These are phyloP conservation scores for Helotiales sp. DNA, from an alignment of 2,329 filamentous ascomycete genomes.

Conservation along the genomic window DNA sequence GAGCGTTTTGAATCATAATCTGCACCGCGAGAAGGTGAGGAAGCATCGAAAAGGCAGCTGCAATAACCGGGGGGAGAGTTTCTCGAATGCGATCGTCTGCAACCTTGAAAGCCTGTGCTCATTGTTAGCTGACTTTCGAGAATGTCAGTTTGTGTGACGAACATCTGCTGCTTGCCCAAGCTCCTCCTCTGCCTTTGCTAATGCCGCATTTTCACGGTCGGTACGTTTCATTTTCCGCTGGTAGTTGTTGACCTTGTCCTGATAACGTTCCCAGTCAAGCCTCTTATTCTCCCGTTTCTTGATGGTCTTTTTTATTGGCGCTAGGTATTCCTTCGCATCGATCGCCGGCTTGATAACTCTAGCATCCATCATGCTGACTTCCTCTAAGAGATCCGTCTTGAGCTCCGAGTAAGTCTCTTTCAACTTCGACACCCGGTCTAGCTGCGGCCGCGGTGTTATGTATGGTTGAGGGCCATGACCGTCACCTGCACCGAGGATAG, in stretches of 20 bases:
- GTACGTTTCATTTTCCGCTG: conserved; percentile 69
- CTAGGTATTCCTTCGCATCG: conserved; percentile 66
- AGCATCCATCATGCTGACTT: conserved; percentile 69
- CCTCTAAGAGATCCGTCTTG: conserved; percentile 68
- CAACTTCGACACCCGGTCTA: conserved; percentile 65
- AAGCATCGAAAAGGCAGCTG: conserved; percentile 71
- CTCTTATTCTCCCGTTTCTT: conserved; percentile 84
- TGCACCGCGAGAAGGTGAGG: conserved; percentile 70
- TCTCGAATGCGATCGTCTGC: conserved; percentile 74
- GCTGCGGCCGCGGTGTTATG: conserved; percentile 60
- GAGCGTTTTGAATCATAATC: conserved; percentile 73
- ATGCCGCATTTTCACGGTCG: conserved; percentile 69
- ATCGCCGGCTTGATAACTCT: conserved; percentile 70
- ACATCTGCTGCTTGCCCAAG: conserved; percentile 65
- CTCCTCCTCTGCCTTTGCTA: conserved; percentile 72
- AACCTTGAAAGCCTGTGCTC: conserved; percentile 64
- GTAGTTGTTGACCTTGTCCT: conserved; percentile 68
- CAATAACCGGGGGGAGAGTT: conserved; percentile 70
- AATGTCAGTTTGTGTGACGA: conserved; percentile 29
- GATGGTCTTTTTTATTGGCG: conserved; percentile 76
- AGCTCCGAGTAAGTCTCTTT: conserved; percentile 70
- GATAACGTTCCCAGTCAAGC: conserved; percentile 77
- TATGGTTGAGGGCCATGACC: conserved; percentile 54
- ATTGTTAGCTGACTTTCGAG: conserved; percentile 13
- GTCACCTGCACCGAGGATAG: conserved; percentile 67